A percentile compares a stretch with the other conserved stretches of the same genome.
Evolutionary conservation across 192 early-diverging fungal species (phyloP).

Genomic region (Chytriomyces confervae): DNA sequence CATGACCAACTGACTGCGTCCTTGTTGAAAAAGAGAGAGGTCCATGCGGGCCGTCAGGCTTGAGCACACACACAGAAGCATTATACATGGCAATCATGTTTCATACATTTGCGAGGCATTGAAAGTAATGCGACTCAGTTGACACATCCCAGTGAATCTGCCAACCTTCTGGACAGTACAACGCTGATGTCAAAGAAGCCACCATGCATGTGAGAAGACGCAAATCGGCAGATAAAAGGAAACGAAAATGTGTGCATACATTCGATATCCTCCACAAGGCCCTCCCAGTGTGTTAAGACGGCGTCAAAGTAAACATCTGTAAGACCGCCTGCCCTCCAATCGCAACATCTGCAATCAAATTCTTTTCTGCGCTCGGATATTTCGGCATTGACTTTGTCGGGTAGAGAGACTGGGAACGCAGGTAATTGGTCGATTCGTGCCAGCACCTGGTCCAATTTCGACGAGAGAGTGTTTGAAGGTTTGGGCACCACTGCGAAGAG

Average conservation of each 20-base stretch:
- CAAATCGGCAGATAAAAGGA: background rate
- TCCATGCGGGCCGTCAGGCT: too few species aligned
- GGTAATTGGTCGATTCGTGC: conserved; percentile 38
- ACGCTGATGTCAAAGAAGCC: background rate
- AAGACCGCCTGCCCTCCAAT: conserved; percentile 25
- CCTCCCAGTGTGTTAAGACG: conserved; percentile 17
- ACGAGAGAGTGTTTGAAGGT: background rate
- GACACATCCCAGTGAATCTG: conserved; percentile 25
- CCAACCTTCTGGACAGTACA: conserved; percentile 20
- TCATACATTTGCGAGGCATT: conserved; percentile 22
- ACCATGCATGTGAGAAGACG: background rate
- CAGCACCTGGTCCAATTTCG: conserved; percentile 12
- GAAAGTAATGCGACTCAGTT: conserved; percentile 35
- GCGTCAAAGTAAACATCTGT: conserved; percentile 21
- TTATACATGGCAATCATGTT: background rate
- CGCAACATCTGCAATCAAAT: conserved; percentile 14
- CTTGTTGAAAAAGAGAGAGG: background rate
- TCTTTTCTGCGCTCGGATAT: background rate
- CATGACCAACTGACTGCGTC: conserved; percentile 31
- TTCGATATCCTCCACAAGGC: conserved; percentile 13
- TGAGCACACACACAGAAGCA: too few species aligned
- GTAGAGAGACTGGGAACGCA: conserved; percentile 25
- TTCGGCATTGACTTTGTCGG: background rate
- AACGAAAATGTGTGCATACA: background rate
- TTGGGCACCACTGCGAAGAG: background rate